Evolutionary conservation across 768 basidiomycete species (phyloP).

Genomic region (Phanerochaete sordida): DNA sequence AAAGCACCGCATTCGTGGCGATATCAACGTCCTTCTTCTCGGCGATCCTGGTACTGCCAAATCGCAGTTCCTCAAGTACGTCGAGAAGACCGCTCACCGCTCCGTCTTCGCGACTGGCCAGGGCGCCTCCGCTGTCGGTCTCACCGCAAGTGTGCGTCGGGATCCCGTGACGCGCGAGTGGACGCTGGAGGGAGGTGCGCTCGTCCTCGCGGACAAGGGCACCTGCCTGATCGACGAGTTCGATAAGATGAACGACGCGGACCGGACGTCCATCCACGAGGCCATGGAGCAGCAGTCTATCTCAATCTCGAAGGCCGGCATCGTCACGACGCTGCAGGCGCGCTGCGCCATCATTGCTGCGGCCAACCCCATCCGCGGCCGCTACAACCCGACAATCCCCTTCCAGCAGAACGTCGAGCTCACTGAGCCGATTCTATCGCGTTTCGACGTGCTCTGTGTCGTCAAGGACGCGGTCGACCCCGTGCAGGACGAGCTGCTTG

Average conservation of each 20-base stretch:
- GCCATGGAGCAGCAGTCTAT: conserved; percentile 99
- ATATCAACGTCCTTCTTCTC: conserved; percentile 94
- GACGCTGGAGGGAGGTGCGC: conserved; percentile 97
- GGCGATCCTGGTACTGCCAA: conserved; percentile 99
- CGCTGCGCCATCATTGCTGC: conserved; percentile 97
- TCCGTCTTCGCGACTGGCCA: conserved; percentile 99
- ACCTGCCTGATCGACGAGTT: conserved; percentile 98
- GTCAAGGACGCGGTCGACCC: conserved; percentile 98
- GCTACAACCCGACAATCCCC: conserved; percentile 97
- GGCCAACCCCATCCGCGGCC: conserved; percentile 92
- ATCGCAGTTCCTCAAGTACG: conserved; percentile 98
- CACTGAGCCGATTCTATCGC: conserved; percentile 96
- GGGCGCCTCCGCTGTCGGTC: conserved; percentile 96
- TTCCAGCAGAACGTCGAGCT: conserved; percentile 98
- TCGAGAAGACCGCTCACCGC: conserved; percentile 96
- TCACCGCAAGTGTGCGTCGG: conserved; percentile 98
- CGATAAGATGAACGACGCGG: conserved; percentile 99
- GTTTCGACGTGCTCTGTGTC: conserved; percentile 97
- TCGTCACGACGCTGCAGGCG: conserved; percentile 96
- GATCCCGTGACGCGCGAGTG: conserved; percentile 97
- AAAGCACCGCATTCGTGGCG: conserved; percentile 94
- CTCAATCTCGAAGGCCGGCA: conserved; percentile 98
- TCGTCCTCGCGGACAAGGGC: conserved; percentile 98
- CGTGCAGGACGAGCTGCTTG: conserved; percentile 93
- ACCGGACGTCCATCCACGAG: conserved; percentile 97